A percentile compares a stretch with the other conserved stretches of the same genome.
These are phyloP conservation scores for Leishmania guyanensis DNA, from an alignment of 208 protist species.

Conservation along the genomic window DNA sequence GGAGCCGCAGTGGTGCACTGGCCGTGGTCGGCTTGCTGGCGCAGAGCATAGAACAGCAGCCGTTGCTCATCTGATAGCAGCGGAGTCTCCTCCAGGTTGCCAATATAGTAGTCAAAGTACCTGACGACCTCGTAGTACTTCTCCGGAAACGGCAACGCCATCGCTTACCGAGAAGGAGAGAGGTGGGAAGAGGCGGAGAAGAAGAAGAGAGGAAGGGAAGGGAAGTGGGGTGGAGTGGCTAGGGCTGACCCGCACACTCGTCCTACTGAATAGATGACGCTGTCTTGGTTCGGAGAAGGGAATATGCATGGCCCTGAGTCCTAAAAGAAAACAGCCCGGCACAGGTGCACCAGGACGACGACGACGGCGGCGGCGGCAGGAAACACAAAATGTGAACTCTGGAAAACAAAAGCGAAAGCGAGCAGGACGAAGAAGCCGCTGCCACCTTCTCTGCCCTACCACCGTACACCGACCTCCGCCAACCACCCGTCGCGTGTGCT, in stretches of 20 bases:
- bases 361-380: too few species aligned
- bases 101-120: constrained; percentile 66
- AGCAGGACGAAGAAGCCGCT: background rate
- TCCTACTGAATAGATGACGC: background rate
- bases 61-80: constrained; percentile 59
- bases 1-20: constrained; percentile 62
- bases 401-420: background rate
- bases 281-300: background rate
- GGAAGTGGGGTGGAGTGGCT: background rate
- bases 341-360: background rate
- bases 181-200: background rate
- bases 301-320: background rate
- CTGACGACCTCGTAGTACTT: constrained; percentile 60
- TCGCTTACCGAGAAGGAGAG: constrained; percentile 6
- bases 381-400: background rate
- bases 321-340: background rate
- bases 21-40: constrained; percentile 69
- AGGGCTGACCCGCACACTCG: background rate
- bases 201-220: background rate
- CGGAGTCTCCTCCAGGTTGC: constrained; percentile 47
- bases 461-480: background rate
- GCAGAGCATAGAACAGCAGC: constrained; percentile 78
- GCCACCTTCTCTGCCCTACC: background rate
- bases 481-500: background rate
- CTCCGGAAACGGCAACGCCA: constrained; percentile 71